phyloP scores from a whole-genome alignment of 805 yeast genomes.

The Candida corydali region DNA sequence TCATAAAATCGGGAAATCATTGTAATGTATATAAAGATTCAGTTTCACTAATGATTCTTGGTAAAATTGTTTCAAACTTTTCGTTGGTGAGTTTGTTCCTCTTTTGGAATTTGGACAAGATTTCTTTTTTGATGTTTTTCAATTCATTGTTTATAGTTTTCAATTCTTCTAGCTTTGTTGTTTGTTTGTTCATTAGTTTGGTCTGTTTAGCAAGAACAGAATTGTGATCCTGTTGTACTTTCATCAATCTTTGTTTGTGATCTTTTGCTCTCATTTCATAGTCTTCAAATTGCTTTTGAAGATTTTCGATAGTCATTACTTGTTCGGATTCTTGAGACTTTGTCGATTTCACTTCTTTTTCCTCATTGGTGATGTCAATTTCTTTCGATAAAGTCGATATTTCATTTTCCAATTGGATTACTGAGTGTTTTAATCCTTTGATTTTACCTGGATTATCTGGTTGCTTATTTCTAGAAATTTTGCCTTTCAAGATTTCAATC shows the following conservation, averaged over 20 bases:
- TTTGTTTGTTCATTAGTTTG: constrained; percentile 23
- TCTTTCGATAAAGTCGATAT: constrained; percentile 20
- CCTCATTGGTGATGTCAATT: constrained; percentile 14
- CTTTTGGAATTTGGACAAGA: constrained; percentile 21
- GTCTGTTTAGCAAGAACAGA: constrained; percentile 18
- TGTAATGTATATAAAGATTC: constrained; percentile 27
- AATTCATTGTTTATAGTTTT: constrained; percentile 20
- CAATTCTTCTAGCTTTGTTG: constrained; percentile 23
- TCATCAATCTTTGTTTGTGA: constrained; percentile 18
- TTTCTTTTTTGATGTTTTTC: constrained; percentile 22
- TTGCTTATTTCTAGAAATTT: constrained; percentile 23
- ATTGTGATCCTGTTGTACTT: constrained; percentile 19
- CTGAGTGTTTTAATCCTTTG: constrained; percentile 37
- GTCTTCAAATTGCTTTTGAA: constrained; percentile 18
- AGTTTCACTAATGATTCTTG: constrained; percentile 23
- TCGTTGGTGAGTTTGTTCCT: constrained; percentile 26
- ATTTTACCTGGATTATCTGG: constrained; percentile 33
- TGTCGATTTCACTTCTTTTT: constrained; percentile 12
- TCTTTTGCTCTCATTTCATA: constrained; percentile 22
- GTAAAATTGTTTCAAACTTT: constrained; percentile 32
- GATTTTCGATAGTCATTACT: constrained; percentile 16
- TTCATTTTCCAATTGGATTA: constrained; percentile 35
- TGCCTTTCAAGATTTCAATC: constrained; percentile 28
- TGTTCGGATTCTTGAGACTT: constrained; percentile 17
- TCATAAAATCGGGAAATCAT: constrained; percentile 38